Percentiles rank a stretch among this genome's conserved stretches.
phyloP scores from a whole-genome alignment of 2,329 filamentous ascomycete genomes.

The Thielaviopsis punctulata region DNA sequence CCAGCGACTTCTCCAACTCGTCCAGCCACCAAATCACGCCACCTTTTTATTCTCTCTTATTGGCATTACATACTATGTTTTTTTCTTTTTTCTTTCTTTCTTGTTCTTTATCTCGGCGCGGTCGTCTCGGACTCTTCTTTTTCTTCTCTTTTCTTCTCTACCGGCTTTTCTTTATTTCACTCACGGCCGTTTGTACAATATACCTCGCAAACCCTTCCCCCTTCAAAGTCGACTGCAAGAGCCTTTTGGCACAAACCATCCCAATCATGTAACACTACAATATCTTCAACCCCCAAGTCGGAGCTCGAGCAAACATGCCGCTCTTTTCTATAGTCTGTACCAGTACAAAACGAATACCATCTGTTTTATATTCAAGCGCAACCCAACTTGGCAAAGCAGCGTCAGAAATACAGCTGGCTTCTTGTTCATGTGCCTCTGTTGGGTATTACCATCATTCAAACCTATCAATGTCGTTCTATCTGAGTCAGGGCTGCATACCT shows the following conservation, averaged over 20 bases:
- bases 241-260: background rate
- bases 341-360: slow-evolving; percentile 7
- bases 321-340: slow-evolving; percentile 3
- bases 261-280: background rate
- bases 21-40: too few relatives aligned
- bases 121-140: too few relatives aligned
- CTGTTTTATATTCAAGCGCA: background rate
- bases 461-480: background rate
- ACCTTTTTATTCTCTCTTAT: too few relatives aligned
- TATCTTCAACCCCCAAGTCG: background rate
- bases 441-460: background rate
- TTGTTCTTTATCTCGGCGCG: too few relatives aligned
- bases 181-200: background rate
- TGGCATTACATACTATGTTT: too few relatives aligned
- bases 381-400: background rate
- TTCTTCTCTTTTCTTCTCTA: background rate
- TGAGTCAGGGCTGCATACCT: background rate
- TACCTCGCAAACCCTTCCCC: background rate
- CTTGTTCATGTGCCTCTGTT: background rate
- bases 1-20: too few relatives aligned
- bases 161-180: background rate
- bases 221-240: background rate
- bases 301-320: background rate
- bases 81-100: too few relatives aligned
- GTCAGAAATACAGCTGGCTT: background rate